These are phyloP conservation scores for Adansonia digitata DNA, from an alignment of 345 rosid genomes.

Conservation along the genomic window DNA sequence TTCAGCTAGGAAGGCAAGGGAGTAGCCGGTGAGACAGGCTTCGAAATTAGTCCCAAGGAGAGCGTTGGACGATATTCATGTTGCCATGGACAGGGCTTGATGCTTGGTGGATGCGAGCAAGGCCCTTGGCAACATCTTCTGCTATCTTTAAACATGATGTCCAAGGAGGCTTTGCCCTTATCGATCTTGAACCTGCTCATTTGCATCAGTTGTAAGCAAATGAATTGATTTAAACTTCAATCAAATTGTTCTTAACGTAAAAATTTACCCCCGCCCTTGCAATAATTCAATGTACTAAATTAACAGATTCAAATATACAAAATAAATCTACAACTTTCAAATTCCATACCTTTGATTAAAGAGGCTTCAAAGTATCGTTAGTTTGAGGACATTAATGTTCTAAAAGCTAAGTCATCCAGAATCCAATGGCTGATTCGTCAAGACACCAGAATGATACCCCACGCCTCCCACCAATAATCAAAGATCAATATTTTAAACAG, in stretches of 20 bases:
- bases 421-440: no score
- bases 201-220: background rate
- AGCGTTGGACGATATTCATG: constrained; percentile 74
- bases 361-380: background rate
- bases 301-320: background rate
- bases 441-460: no score
- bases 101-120: constrained; percentile 75
- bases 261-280: no score
- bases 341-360: background rate
- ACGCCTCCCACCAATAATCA: no score
- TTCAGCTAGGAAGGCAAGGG: constrained; percentile 60
- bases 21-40: constrained; percentile 83
- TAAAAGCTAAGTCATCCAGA: background rate
- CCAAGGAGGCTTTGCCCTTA: constrained; percentile 87
- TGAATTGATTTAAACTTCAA: background rate
- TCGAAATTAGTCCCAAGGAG: constrained; percentile 89
- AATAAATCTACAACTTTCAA: background rate
- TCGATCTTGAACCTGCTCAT: constrained; percentile 75
- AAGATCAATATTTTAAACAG: no score
- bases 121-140: constrained; percentile 86
- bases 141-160: constrained; percentile 94
- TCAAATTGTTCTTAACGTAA: background rate
- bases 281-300: no score
- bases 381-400: background rate
- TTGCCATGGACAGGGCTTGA: constrained; percentile 78